Evolutionary conservation across 306 rosid genomes (phyloP), one percentile per base, ranked within the genome.

Genomic region (Lagenaria siceraria): DNA sequence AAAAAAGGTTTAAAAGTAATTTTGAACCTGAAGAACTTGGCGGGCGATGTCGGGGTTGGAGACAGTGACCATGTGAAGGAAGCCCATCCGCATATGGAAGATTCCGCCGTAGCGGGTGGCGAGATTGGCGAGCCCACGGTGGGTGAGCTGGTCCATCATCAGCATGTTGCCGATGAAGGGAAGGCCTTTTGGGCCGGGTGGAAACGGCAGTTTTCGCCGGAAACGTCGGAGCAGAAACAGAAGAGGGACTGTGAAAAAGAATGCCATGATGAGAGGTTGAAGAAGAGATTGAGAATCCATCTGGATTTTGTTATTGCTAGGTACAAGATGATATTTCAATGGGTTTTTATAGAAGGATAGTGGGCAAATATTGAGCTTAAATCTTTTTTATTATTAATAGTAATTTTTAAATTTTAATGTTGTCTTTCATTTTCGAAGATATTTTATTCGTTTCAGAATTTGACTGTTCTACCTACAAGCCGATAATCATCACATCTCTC

Each of bases 151-250:
- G 33, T 90, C 89, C 91, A 89, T 85, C 88, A 94, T 85, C 2
- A 59, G 4, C 98, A 91, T 90, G 89, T 86, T 94, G 4, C 98
- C 97, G 31, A 94, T 77, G 14, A 94, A 65, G 12, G 98, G 98
- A 0, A 91, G 48, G 1, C 97, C 97, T 38, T 65, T 87, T 0
- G 98, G 98, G 2, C 98, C 98, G 0, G 98, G 98, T 1, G 98
- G 98, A 73, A 80, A 89, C 0, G 88, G 87, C 8, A 83, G 51
- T 1, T 78, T 84, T 65, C 79, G 33, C 11, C 86, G 81, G 19
- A 46, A 77, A 46, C 5, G 17, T 29, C 80, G 10, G 48, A 81
- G 9, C 2, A 87, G 15, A 18, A 92, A 35, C 8, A 80, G n/a
- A 0, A 89, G 7, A 14, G 92, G 82, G 66, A 81, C 0, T 4